Base-by-base conservation (phyloP, 805 yeast genomes). In the Lachancea nothofagi region DNA sequence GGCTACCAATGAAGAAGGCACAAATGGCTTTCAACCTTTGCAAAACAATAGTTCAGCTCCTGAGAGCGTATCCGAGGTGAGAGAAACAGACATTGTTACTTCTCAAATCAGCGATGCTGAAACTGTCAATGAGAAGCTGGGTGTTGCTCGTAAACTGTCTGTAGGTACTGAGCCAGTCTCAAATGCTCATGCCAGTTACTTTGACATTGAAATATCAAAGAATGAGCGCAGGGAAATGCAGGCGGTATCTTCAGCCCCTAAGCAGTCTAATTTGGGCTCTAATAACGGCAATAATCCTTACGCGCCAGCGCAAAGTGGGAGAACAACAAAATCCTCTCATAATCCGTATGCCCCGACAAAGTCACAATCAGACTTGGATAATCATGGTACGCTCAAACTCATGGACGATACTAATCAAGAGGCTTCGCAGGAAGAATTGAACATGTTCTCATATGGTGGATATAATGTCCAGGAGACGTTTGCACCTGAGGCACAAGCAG, bases 401-500 rank as follows among this genome's bases (percentile, higher is more conserved):
- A 10, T 12, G 3, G 24, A 12, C 34, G 18, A 25, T 10, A 7
- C 13, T 17, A 21, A 6, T n/a, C 33, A 19, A 4, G 13, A 13
- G 4, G 7, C n/a, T 25, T n/a, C 32, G 27, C 7, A 28, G 9
- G 38, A 27, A 20, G 40, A 43, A 20, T 9, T 36, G 7, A 13
- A 36, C 15, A 36, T 40, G 44, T 43, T 33, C 26, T 25, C 42
- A 1, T 43, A 40, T 27, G 47, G 47, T 3, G 42, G 44, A 7
- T 43, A 43, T 29, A 33, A 37, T n/a, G 30, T 24, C 10, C 18
- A 13, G 21, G 36, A 27, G 7, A 14, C 14, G 3, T 9, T 7
- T n/a, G 27, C 25, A 13, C 12, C 15, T 8, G 34, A 31, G n/a
- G 9, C 19, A 7, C 20, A 23, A 13, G 20, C 19, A 12, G 38